Base-by-base conservation (phyloP, 371 early-diverging fungal species). In the Circinella minor region DNA sequence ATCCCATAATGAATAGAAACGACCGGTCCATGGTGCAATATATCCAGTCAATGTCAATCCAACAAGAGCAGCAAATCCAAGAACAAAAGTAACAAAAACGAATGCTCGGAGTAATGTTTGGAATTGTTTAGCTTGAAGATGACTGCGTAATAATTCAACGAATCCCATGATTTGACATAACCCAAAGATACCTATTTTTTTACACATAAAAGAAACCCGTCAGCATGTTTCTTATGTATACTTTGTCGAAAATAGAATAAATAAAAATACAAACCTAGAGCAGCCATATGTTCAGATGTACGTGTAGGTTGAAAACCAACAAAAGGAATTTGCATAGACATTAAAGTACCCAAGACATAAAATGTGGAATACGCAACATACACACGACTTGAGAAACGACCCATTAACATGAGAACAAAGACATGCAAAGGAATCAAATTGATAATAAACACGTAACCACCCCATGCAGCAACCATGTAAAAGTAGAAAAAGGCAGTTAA, bases 401-500 rank as follows among this genome's bases (percentile, higher is more conserved):
- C 99, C 98, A 99, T 99, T 64, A 94, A 77, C 76, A 98, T 85
- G 68, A 99, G 83, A 3, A 90, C 93, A 82, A 98, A 96, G 27
- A 88, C 99, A 75, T 99, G 99, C 49, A 98, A 84, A n/a, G 98
- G 99, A 36, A 99, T 94, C 78, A 99, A 72, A 80, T 99, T 98
- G 81, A 96, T 99, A 72, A 98, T 99, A 74, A 99, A 99, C 55
- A 98, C 98, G 79, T 99, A 99, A 36, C 99, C 99, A 82, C 99
- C 99, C 99, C 99, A 99, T 10, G 99, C 94, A 7, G 98, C 92
- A 3, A 99, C 99, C 99, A 99, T 99, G 87, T 97, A 98, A 79
- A 98, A 99, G 87, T 99, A 99, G 71, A 93, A 95, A 62, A 96
- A 81, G 6, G 98, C 99, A 0, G 98, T 83, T 57, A 90, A 75